phyloP scores from a whole-genome alignment of 2,329 filamentous ascomycete species.

The Exophiala dermatitidis region DNA sequence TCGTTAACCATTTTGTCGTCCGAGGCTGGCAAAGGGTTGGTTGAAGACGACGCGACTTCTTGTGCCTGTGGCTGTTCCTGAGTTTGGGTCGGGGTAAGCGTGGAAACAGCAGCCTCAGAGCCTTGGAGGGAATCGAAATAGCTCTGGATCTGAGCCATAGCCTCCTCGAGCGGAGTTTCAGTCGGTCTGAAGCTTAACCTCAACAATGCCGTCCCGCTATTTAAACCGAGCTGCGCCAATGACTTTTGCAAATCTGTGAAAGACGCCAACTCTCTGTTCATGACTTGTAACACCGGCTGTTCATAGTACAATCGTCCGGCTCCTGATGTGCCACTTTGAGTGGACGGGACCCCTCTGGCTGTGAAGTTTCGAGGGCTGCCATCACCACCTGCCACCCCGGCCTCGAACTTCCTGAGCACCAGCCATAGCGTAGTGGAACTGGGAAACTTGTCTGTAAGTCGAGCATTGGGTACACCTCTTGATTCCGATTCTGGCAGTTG shows the following conservation, averaged over 20 bases:
- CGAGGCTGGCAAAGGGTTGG: constrained; percentile 16
- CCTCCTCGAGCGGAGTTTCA: constrained; percentile 71
- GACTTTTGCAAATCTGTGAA: constrained; percentile 85
- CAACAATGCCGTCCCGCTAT: constrained; percentile 72
- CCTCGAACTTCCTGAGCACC: constrained; percentile 82
- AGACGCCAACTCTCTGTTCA: constrained; percentile 68
- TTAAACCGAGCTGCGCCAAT: constrained; percentile 76
- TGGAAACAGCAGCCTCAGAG: not conserved
- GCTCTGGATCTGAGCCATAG: constrained; percentile 70
- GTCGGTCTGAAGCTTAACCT: constrained; percentile 70
- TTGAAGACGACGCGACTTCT: not conserved
- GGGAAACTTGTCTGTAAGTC: constrained; percentile 76
- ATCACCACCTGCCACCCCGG: constrained; percentile 56
- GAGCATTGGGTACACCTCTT: constrained; percentile 54
- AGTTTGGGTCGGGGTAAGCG: too few species aligned
- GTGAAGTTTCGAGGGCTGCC: constrained; percentile 67
- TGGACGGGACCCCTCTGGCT: constrained; percentile 65
- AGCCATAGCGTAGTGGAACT: constrained; percentile 86
- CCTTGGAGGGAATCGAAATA: constrained; percentile 39
- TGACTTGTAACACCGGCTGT: constrained; percentile 73
- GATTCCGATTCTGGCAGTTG: constrained; percentile 70
- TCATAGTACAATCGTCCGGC: constrained; percentile 82
- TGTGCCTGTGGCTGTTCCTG: not conserved
- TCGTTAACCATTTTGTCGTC: constrained; percentile 10
- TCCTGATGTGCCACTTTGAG: constrained; percentile 45